These are phyloP conservation scores for Termitomyces sp. DNA, from an alignment of 768 basidiomycete species.

Conservation along the genomic window DNA sequence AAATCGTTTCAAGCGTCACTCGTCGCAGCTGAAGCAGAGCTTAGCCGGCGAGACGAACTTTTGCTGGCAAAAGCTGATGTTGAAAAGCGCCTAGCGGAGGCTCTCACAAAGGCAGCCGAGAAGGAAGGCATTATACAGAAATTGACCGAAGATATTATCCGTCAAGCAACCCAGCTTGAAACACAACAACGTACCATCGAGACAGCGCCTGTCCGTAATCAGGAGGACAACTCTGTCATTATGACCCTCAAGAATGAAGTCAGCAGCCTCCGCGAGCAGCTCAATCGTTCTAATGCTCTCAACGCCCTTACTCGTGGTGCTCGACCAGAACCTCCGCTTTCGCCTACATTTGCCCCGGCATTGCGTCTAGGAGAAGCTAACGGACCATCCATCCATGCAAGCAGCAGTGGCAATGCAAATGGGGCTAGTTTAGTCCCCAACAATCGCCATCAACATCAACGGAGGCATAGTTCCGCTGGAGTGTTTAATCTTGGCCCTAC, in stretches of 20 bases:
- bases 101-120: constrained; percentile 65
- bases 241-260: constrained; percentile 90
- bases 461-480: constrained; percentile 85
- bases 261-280: constrained; percentile 87
- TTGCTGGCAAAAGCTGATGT: constrained; percentile 72
- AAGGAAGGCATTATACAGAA: constrained; percentile 83
- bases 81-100: constrained; percentile 79
- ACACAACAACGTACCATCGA: constrained; percentile 71
- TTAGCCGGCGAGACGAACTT: constrained; percentile 70
- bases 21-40: constrained; percentile 65
- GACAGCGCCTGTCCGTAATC: constrained; percentile 55
- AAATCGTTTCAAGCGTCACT: constrained; percentile 73
- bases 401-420: constrained; percentile 27
- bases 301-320: constrained; percentile 77
- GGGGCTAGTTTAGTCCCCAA: constrained; percentile 10
- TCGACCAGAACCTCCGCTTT: constrained; percentile 68
- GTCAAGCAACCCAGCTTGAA: constrained; percentile 75
- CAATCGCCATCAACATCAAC: constrained; percentile 76
- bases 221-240: constrained; percentile 86
- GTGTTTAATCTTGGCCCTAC: constrained; percentile 58
- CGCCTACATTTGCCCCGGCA: constrained; percentile 83
- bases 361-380: constrained; percentile 55
- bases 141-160: constrained; percentile 72
- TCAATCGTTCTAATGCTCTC: constrained; percentile 92
- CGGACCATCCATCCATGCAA: constrained; percentile 29